phyloP scores from a whole-genome alignment of 2,329 filamentous ascomycete genomes.

The Thelonectria discophora region DNA sequence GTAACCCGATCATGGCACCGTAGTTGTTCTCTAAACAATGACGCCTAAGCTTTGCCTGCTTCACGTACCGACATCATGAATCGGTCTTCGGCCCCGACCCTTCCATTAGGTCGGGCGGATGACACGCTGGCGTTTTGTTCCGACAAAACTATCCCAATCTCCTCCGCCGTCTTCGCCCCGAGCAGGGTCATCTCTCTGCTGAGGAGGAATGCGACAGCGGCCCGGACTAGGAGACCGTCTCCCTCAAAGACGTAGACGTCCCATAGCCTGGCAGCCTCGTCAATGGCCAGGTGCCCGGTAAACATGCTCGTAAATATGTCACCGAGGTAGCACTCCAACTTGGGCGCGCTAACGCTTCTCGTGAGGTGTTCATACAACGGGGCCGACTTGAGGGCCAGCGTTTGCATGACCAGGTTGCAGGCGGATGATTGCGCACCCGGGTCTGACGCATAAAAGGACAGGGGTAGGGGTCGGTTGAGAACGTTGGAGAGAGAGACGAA shows the following conservation, averaged over 20 bases:
- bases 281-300: conserved; percentile 69
- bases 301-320: conserved; percentile 72
- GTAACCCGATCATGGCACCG: conserved; percentile 22
- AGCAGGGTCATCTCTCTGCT: conserved; percentile 62
- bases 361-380: conserved; percentile 72
- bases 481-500: conserved; percentile 81
- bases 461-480: conserved; percentile 76
- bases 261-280: conserved; percentile 78
- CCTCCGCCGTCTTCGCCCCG: conserved; percentile 54
- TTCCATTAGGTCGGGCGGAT: conserved; percentile 49
- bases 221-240: conserved; percentile 74
- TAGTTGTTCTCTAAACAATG: conserved; percentile 20
- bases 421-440: conserved; percentile 72
- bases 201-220: conserved; percentile 73
- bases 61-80: conserved; percentile 49
- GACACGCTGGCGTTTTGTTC: conserved; percentile 43
- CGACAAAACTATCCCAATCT: conserved; percentile 53
- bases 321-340: conserved; percentile 64
- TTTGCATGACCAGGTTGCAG: conserved; percentile 74
- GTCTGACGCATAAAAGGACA: conserved; percentile 80
- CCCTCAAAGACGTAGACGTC: conserved; percentile 87
- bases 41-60: conserved; percentile 45
- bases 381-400: conserved; percentile 70
- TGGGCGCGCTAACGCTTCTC: conserved; percentile 54
- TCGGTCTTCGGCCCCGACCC: conserved; percentile 58